Evolutionary conservation across 495 filamentous ascomycete species (phyloP).

Genomic region (Aspergillus taichungensis): DNA sequence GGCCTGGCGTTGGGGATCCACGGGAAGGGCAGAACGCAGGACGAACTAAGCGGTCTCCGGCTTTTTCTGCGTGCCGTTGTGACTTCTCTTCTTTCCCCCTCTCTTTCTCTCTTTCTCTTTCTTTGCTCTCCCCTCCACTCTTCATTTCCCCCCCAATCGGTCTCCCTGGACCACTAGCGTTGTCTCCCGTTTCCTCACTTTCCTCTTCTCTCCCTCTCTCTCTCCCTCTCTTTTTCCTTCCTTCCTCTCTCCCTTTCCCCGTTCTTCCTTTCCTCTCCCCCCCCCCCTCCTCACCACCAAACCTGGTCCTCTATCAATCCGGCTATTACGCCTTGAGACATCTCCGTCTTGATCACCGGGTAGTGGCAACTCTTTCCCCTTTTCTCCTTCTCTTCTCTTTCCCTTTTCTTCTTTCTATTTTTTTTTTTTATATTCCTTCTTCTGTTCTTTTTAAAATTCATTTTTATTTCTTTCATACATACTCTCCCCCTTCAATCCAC

Average conservation of each 20-base stretch:
- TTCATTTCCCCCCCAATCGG: slow-evolving; percentile 5
- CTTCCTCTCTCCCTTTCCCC: neutral
- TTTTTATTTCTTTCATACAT: slow-evolving; percentile 8
- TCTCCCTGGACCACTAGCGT: slow-evolving; percentile 1
- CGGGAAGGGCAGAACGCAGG: slow-evolving; percentile 1
- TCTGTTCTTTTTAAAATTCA: slow-evolving; percentile 6
- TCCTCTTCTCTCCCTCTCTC: neutral
- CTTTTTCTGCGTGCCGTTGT: slow-evolving; percentile 11
- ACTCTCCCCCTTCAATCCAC: slow-evolving; percentile 5
- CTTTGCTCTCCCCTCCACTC: slow-evolving; percentile 2
- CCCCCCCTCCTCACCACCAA: neutral
- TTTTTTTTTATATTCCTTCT: slow-evolving; percentile 2
- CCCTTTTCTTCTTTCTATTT: slow-evolving; percentile 9
- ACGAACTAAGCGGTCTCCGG: slow-evolving; percentile 12
- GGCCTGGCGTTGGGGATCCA: slow-evolving; percentile 3
- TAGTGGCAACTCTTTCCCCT: neutral
- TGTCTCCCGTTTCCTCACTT: slow-evolving; percentile 1
- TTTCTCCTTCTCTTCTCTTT: slow-evolving; percentile 1
- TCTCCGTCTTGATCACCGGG: no score
- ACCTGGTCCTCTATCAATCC: no score
- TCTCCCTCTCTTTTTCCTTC: slow-evolving; percentile 1
- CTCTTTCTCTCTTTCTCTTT: slow-evolving; percentile 5
- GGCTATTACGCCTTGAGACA: no score
- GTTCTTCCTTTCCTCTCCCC: neutral
- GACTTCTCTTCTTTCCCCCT: slow-evolving; percentile 4